phyloP scores from a whole-genome alignment of 2,329 filamentous ascomycete genomes.

The Clonostachys solani region DNA sequence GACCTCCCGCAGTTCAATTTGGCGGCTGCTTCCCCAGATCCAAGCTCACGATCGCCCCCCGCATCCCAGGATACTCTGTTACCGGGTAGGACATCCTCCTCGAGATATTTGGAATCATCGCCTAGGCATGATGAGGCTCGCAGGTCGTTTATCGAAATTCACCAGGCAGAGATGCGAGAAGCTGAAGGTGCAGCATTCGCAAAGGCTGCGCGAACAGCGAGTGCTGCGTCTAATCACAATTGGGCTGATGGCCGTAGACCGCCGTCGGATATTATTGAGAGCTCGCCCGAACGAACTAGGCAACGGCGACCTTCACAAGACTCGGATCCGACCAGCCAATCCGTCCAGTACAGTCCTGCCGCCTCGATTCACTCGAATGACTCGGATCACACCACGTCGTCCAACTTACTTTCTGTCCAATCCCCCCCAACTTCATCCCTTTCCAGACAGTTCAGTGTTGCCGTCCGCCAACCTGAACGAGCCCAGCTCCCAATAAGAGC shows the following conservation, averaged over 20 bases:
- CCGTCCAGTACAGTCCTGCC: constrained; percentile 34
- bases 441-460: too few relatives aligned
- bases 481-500: constrained; percentile 6
- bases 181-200: constrained; percentile 57
- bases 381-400: constrained; percentile 10
- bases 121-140: constrained; percentile 44
- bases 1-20: neutral
- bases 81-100: constrained; percentile 24
- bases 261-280: constrained; percentile 7
- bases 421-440: too few relatives aligned
- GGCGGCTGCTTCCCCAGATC: too few relatives aligned
- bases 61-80: constrained; percentile 12
- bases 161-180: constrained; percentile 55
- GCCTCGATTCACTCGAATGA: constrained; percentile 25
- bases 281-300: constrained; percentile 10
- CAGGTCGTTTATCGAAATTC: constrained; percentile 53
- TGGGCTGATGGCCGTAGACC: constrained; percentile 20
- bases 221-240: constrained; percentile 19
- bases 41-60: neutral
- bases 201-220: constrained; percentile 34
- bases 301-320: constrained; percentile 19
- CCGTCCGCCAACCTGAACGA: too few relatives aligned
- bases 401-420: too few relatives aligned
- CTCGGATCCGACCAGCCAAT: constrained; percentile 11
- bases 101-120: constrained; percentile 36